Conservation (phyloP, 2,329 filamentous ascomycete genomes). For the Leptographium radiaticola region DNA sequence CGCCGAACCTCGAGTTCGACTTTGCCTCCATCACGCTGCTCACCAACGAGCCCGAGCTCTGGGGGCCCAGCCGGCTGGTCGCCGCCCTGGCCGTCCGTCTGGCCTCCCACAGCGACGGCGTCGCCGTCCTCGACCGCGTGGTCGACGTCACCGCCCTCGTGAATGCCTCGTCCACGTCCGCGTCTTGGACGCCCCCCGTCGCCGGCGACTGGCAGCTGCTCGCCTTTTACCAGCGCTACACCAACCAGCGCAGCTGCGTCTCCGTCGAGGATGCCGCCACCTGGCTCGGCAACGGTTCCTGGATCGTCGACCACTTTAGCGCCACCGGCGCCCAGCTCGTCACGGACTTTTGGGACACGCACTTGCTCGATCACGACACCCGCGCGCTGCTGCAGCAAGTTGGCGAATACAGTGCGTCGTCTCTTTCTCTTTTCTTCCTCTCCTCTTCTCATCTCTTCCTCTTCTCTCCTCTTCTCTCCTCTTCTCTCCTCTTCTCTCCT, state of each 20-base stretch:
- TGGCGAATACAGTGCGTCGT: conserved; percentile 12
- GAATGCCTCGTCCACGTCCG: background rate
- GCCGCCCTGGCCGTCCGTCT: conserved; percentile 12
- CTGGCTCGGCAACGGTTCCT: conserved; percentile 14
- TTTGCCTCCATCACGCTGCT: conserved; percentile 7
- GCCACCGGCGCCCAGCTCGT: conserved; percentile 13
- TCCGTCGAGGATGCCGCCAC: conserved; percentile 6
- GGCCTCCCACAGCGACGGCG: background rate
- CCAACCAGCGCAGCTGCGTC: conserved; percentile 12
- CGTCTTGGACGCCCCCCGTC: conserved; percentile 9
- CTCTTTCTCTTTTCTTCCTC: background rate
- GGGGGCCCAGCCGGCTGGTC: conserved; percentile 12
- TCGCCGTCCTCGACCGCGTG: background rate
- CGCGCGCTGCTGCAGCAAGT: conserved; percentile 7
- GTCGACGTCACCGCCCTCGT: conserved; percentile 9
- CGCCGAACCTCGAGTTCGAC: conserved; percentile 10
- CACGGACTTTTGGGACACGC: conserved; percentile 15
- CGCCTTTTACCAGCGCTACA: conserved; percentile 13
- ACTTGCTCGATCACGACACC: conserved; percentile 10
- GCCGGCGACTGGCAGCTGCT: conserved; percentile 9
- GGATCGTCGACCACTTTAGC: conserved; percentile 17
- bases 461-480: background rate
- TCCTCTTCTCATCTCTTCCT: background rate
- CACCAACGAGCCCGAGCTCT: conserved; percentile 12
- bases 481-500: too few species aligned